Evolutionary conservation across 345 rosid species (phyloP), one percentile per base, ranked within the genome.

Genomic region (Eucalyptus guilfoylei): DNA sequence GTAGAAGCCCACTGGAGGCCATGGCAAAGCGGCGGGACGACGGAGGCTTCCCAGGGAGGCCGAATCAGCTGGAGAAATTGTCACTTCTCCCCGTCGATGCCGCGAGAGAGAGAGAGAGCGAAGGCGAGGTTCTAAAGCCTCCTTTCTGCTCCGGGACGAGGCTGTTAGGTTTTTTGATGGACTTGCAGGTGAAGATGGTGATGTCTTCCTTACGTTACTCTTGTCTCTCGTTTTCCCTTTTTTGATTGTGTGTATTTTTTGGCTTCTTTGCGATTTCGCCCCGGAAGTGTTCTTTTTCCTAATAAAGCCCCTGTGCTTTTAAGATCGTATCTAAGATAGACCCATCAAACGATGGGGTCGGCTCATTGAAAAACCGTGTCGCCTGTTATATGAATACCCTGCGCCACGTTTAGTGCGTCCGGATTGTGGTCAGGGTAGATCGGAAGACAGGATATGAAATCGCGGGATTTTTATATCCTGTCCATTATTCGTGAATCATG

Each of bases 1-100:
- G 94, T 90, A 30, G 99, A 95, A 94, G 95, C 96, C 98, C 98
- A 90, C 96, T 97, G 87, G 96, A 93, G 90, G 98, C 95, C 99
- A 97, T 97, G 91, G 69, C 32, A 80, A 92, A 45, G 62, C 62
- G 30, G 62, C 62, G 13, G 13, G 62, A 24, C 62, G 90, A 86
- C 90, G 89, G 90, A 42, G 32, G 88, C 92, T 90, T 93, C 91
- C 86, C 19, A 32, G 42, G 69, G 42, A 30, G 88, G 87, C 80
- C 62, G 60, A 86, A 88, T 86, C 87, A 44, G 80, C 89, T 7
- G 62, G 13, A 60, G 17, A 62, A 24, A 76, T 40, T 11, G 30
- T 21, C 83, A 76, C 47, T 21, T 69, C 62, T 55, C 16, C 47
- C 42, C 47, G 47, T 21, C 47, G 83, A 42, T 76, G 47, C 47